Evolutionary conservation across 495 filamentous ascomycete genomes (phyloP), one percentile per base, ranked within the genome.

Genomic region (Hypoxylon cercidicola): DNA sequence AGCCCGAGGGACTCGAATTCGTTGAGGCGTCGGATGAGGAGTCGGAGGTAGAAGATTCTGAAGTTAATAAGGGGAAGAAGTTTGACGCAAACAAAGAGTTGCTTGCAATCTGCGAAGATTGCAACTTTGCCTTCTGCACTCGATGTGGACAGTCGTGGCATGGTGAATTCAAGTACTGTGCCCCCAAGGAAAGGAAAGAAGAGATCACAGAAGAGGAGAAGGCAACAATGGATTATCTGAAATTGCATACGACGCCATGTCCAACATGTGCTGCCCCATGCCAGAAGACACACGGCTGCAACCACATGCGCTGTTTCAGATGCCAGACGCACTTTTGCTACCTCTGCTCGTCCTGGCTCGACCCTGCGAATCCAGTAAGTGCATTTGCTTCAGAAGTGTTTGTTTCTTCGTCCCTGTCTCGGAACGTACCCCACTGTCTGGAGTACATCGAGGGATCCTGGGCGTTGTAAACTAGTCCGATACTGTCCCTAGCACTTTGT

Each of bases 251-350:
- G 0, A 90, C 92, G 0, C 86, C 88, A 9, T 99, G 95, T 71
- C 95, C 95, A n/a, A 93, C 91, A 3, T 99, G 95, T 74, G 84
- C 78, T n/a, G 86, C 89, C 1, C 91, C 90, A 0, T 88, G 87
- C 18, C 90, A 97, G 68, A 99, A 99, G 78, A 90, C 88, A 11
- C 87, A 91, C 68, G 95, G 95, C 30, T 99, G 95, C 85, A 99
- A 99, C 74, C 95, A 99, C 72, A 99, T 99, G 95, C 89, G 87
- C 13, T 99, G 95, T 73, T 92, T 89, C 75, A 88, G 90, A 55
- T 99, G 95, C 78, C 80, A 86, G 41, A 88, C 92, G 1, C 95
- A 98, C 74, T 99, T 97, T 70, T 99, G 95, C 76, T 99, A 98
- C 70, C 88, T 99, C 5, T 99, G 95, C 74, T 89, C 89, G 0